Conservation (phyloP, 768 basidiomycete species). For the Amanita fuliginea region DNA sequence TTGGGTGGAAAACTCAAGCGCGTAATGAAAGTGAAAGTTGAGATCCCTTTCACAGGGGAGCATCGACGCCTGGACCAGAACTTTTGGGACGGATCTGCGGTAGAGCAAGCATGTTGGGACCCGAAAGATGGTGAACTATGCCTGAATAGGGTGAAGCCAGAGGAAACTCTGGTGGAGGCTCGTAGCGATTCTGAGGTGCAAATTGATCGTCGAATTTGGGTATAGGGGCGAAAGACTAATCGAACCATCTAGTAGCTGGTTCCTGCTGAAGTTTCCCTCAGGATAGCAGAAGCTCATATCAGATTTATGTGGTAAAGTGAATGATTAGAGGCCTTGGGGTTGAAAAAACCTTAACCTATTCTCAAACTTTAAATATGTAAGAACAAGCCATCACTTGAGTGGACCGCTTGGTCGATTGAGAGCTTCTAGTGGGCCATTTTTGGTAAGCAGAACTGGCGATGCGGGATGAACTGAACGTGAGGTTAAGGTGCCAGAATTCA, state of each 20-base stretch:
- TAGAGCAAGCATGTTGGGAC: slow-evolving; percentile 80
- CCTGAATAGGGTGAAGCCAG: slow-evolving; percentile 86
- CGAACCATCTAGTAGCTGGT: slow-evolving; percentile 91
- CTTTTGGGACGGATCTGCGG: slow-evolving; percentile 64
- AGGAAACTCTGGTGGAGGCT: slow-evolving; percentile 95
- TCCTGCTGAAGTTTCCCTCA: slow-evolving; percentile 84
- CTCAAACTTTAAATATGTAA: slow-evolving; percentile 81
- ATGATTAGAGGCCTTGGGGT: slow-evolving; percentile 90
- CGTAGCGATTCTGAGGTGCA: slow-evolving; percentile 94
- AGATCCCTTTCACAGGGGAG: no score
- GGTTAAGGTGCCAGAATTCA: slow-evolving; percentile 73
- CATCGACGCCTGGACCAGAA: slow-evolving; percentile 68
- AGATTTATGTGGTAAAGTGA: slow-evolving; percentile 69
- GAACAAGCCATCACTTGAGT: slow-evolving; percentile 75
- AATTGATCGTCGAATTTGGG: slow-evolving; percentile 93
- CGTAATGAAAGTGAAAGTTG: no score
- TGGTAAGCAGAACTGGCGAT: slow-evolving; percentile 61
- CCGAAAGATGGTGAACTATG: slow-evolving; percentile 90
- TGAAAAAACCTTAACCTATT: slow-evolving; percentile 80
- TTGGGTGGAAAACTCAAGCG: no score
- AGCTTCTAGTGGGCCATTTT: slow-evolving; percentile 77
- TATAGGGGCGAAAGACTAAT: slow-evolving; percentile 96
- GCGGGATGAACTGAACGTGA: slow-evolving; percentile 62
- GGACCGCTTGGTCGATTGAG: slow-evolving; percentile 73
- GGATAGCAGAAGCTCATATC: slow-evolving; percentile 44